These are phyloP conservation scores for Cryptococcus maquisensis DNA, from an alignment of 1,284 basidiomycete species.

Conservation along the genomic window DNA sequence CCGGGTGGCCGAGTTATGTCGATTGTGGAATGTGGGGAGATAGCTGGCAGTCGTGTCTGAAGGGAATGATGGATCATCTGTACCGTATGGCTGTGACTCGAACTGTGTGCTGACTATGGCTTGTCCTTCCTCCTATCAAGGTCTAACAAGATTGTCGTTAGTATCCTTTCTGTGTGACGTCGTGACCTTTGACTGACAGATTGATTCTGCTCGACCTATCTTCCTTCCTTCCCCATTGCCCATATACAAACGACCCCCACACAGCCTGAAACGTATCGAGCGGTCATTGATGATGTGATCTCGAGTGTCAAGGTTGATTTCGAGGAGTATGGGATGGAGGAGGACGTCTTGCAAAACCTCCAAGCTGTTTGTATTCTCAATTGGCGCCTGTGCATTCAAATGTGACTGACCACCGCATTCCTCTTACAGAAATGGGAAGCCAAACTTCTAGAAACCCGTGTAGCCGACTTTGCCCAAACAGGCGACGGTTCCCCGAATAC, in stretches of 20 bases:
- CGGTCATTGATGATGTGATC: slow-evolving; percentile 96
- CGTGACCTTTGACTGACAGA: background rate
- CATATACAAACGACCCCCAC: background rate
- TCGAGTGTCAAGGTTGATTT: slow-evolving; percentile 84
- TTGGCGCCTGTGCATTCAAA: background rate
- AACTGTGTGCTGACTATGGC: slow-evolving; percentile 20
- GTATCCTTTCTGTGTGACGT: slow-evolving; percentile 15
- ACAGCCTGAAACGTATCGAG: slow-evolving; percentile 83
- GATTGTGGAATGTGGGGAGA: background rate
- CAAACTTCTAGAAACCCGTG: slow-evolving; percentile 85
- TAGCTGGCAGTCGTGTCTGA: background rate
- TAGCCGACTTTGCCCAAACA: slow-evolving; percentile 70
- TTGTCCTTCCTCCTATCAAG: slow-evolving; percentile 22
- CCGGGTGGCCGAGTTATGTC: background rate
- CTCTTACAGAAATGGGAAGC: slow-evolving; percentile 84
- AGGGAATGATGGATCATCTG: background rate
- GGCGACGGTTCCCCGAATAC: slow-evolving; percentile 12
- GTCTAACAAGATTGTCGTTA: slow-evolving; percentile 51
- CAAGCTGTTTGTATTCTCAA: slow-evolving; percentile 63
- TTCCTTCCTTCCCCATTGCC: background rate
- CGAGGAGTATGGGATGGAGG: slow-evolving; percentile 91
- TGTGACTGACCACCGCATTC: slow-evolving; percentile 5
- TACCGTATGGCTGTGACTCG: no score
- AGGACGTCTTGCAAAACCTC: slow-evolving; percentile 82
- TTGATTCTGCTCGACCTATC: background rate